These are phyloP conservation scores for Chlorella sp. DNA, from an alignment of 139 green algal genomes.

Conservation along the genomic window DNA sequence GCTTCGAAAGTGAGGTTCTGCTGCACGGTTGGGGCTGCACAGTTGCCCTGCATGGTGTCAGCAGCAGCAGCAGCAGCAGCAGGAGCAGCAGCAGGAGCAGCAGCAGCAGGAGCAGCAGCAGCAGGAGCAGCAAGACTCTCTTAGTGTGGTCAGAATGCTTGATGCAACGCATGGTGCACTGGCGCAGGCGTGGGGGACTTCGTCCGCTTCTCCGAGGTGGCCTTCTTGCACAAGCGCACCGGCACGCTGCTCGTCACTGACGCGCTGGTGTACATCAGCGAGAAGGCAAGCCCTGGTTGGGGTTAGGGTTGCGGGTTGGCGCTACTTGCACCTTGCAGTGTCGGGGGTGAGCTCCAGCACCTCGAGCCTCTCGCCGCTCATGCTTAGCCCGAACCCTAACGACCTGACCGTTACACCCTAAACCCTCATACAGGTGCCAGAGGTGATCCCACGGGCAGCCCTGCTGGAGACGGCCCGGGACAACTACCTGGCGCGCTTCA, in stretches of 20 bases:
- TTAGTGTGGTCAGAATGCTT: too few relatives aligned
- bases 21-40: too few relatives aligned
- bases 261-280: slow-evolving; percentile 61
- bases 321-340: too few relatives aligned
- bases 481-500: slow-evolving; percentile 29
- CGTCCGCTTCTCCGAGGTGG: slow-evolving; percentile 56
- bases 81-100: slow-evolving; percentile 1
- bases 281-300: slow-evolving; percentile 5
- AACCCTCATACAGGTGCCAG: slow-evolving; percentile 17
- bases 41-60: too few relatives aligned
- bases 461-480: slow-evolving; percentile 42
- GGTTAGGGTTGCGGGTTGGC: not conserved
- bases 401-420: too few relatives aligned
- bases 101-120: not conserved
- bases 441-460: slow-evolving; percentile 15
- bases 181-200: slow-evolving; percentile 19
- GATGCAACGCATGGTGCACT: too few relatives aligned
- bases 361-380: too few relatives aligned
- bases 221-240: slow-evolving; percentile 77
- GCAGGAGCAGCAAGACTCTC: not conserved
- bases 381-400: too few relatives aligned
- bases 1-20: too few relatives aligned
- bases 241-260: slow-evolving; percentile 84
- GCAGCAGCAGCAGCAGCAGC: not conserved
- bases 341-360: too few relatives aligned